phyloP scores from a whole-genome alignment of 1,284 basidiomycete species.

The Sutorius eximius region DNA sequence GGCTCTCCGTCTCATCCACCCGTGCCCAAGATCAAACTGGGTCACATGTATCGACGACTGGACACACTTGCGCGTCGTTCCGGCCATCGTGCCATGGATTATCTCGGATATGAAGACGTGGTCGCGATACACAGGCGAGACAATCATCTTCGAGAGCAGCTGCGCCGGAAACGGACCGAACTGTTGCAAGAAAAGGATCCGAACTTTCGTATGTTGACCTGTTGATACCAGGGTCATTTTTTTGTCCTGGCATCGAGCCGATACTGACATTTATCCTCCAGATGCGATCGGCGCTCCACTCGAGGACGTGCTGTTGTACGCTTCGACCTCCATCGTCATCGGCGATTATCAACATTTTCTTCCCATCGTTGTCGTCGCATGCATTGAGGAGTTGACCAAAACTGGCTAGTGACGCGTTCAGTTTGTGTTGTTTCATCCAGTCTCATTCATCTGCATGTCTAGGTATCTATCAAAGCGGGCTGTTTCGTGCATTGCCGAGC shows the following conservation, averaged over 20 bases:
- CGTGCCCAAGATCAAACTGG: conserved; percentile 21
- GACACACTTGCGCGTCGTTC: conserved; percentile 28
- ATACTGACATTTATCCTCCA: conserved; percentile 16
- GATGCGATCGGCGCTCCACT: conserved; percentile 52
- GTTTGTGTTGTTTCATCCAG: neutral
- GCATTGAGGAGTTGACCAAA: conserved; percentile 60
- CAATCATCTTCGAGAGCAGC: conserved; percentile 25
- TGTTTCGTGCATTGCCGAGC: conserved; percentile 46
- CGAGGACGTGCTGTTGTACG: conserved; percentile 44
- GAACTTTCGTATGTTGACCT: conserved; percentile 27
- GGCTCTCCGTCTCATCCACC: conserved; percentile 1
- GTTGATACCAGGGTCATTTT: neutral
- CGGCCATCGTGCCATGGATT: conserved; percentile 28
- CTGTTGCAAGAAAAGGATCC: conserved; percentile 24
- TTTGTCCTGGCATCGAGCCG: no score
- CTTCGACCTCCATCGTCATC: conserved; percentile 46
- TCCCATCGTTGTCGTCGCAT: conserved; percentile 55
- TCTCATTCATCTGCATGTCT: neutral
- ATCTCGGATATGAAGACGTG: conserved; percentile 28
- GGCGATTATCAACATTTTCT: conserved; percentile 54
- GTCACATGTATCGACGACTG: conserved; percentile 27
- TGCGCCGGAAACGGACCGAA: conserved; percentile 22
- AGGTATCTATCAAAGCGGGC: conserved; percentile 47
- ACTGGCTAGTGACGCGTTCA: conserved; percentile 40
- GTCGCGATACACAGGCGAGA: conserved; percentile 18